These are phyloP conservation scores for Peterozyma xylosa DNA, from an alignment of 805 yeast species.

Conservation along the genomic window DNA sequence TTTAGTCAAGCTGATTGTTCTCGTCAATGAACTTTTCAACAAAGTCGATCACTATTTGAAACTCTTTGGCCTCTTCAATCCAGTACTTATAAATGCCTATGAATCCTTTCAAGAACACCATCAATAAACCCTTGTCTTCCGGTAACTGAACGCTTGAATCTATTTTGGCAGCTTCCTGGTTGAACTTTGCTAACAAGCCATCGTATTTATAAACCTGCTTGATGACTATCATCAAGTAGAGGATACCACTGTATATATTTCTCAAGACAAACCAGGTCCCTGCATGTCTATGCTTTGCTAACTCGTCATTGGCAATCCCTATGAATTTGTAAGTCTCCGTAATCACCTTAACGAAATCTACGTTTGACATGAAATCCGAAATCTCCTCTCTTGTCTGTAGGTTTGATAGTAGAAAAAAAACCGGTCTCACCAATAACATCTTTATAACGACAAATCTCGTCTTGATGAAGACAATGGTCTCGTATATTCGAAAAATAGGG, in stretches of 20 bases:
- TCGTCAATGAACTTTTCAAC: too few species aligned
- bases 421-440: constrained; percentile 25
- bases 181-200: background rate
- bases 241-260: constrained; percentile 21
- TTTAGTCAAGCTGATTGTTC: too few species aligned
- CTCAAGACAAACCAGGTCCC: constrained; percentile 32
- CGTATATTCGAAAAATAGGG: constrained; percentile 19
- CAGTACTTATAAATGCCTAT: constrained; percentile 1
- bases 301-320: constrained; percentile 26
- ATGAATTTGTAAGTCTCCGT: constrained; percentile 15
- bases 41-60: background rate
- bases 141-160: background rate
- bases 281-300: constrained; percentile 30
- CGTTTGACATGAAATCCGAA: constrained; percentile 15
- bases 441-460: constrained; percentile 27
- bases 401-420: constrained; percentile 24
- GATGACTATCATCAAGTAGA: constrained; percentile 4
- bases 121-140: constrained; percentile 1
- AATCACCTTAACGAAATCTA: constrained; percentile 9
- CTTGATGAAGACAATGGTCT: constrained; percentile 29
- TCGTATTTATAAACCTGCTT: constrained; percentile 2
- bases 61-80: constrained; percentile 6
- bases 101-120: background rate
- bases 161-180: background rate
- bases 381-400: constrained; percentile 6